phyloP scores from a whole-genome alignment of 495 filamentous ascomycete species.

The Penicillium nucicola region DNA sequence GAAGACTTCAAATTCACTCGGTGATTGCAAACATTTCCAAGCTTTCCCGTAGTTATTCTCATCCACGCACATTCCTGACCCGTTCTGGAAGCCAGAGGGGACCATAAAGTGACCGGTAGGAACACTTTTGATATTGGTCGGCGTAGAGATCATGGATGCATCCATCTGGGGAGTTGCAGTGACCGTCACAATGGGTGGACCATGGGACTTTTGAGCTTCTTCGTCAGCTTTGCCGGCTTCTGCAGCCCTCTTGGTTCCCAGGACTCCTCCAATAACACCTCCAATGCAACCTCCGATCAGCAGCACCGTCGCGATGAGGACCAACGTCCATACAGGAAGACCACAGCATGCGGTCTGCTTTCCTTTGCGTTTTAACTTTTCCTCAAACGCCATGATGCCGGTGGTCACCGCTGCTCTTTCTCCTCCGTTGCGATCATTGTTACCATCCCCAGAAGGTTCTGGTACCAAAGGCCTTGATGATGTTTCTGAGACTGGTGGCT shows the following conservation, averaged over 20 bases:
- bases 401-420: conserved; percentile 15
- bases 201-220: conserved; percentile 7
- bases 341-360: conserved; percentile 59
- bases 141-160: conserved; percentile 55
- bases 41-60: conserved; percentile 56
- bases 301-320: conserved; percentile 52
- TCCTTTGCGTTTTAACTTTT: conserved; percentile 57
- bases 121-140: conserved; percentile 54
- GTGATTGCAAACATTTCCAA: conserved; percentile 62
- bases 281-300: conserved; percentile 54
- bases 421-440: conserved; percentile 6
- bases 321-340: conserved; percentile 66
- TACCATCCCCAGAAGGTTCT: conserved; percentile 7
- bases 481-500: conserved; percentile 39
- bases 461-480: conserved; percentile 39
- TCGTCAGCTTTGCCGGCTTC: conserved; percentile 19
- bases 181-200: conserved; percentile 43
- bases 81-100: conserved; percentile 53
- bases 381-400: conserved; percentile 45
- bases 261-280: conserved; percentile 59
- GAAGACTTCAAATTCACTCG: conserved; percentile 38
- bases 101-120: conserved; percentile 64
- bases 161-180: conserved; percentile 61
- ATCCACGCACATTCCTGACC: conserved; percentile 64
- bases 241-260: conserved; percentile 40